Percentiles rank a stretch among this genome's conserved stretches.
These are phyloP conservation scores for Lumnitzera racemosa DNA, from an alignment of 345 rosid genomes.

Conservation along the genomic window DNA sequence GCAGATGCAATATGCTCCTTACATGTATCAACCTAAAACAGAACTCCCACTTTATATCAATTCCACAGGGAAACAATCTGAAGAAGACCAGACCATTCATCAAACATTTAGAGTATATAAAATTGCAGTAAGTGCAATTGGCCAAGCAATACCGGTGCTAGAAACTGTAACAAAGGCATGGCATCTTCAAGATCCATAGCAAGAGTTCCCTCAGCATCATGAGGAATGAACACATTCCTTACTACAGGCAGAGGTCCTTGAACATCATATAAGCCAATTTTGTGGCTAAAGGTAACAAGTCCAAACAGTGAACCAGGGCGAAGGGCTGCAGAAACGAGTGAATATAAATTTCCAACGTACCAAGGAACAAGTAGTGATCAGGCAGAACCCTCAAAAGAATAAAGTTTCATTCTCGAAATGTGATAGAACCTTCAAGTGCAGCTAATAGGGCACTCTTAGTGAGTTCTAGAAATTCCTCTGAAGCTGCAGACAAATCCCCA, in stretches of 20 bases:
- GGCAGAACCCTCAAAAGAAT: not conserved
- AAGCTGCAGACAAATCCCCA: constrained; percentile 43
- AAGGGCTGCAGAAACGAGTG: constrained; percentile 47
- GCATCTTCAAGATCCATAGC: constrained; percentile 81
- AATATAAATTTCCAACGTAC: not conserved
- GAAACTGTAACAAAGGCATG: constrained; percentile 83
- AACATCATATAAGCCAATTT: constrained; percentile 87
- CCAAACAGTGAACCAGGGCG: constrained; percentile 88
- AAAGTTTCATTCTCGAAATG: constrained; percentile 7
- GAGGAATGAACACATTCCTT: constrained; percentile 78
- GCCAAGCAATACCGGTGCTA: constrained; percentile 69
- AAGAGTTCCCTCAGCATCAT: constrained; percentile 58
- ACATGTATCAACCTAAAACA: constrained; percentile 72
- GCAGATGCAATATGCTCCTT: constrained; percentile 90
- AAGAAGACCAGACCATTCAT: not conserved
- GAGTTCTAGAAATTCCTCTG: constrained; percentile 96
- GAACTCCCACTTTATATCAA: not conserved
- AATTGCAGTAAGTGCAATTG: not conserved
- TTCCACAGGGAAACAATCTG: too few relatives aligned
- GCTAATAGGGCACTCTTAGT: constrained; percentile 90
- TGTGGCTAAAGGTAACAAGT: constrained; percentile 89
- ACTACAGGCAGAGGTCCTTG: constrained; percentile 91
- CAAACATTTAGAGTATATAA: not conserved
- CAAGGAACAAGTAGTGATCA: not conserved
- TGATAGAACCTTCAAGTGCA: constrained; percentile 70